Base-by-base conservation (phyloP, 176 grass and related monocot genomes). In the Coix lacrymajobi region DNA sequence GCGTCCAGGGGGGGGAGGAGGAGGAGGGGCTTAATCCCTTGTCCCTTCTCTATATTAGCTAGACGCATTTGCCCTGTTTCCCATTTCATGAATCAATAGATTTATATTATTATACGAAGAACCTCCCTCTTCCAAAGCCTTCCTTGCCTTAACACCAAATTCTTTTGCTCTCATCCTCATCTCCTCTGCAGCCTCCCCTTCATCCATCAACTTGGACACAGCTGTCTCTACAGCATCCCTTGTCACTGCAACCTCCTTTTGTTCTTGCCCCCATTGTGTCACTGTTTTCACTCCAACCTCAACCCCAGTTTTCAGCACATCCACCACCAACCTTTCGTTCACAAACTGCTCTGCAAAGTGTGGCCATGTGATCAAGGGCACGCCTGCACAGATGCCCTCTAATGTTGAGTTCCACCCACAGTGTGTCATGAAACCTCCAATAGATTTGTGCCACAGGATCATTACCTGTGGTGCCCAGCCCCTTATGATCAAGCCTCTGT, bases 381-480 rank as follows among this genome's bases (percentile, higher is more conserved):
- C 56, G 13, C 93, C 85, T 1, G 78, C 80, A 14, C 87, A 92
- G 36, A 92, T 86, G 28, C 84, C 83, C 62, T 94, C 90, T 78
- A 90, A 61, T 44, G 78, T 83, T n/a, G 87, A 95, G 73, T 92
- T 94, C 92, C 92, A 94, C 24, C 92, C 92, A 36, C 92, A 88
- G 74, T 92, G 92, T 7, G 87, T 90, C 44, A 95, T 44, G 48
- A 95, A 95, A 39, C 85, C 87, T 76, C 90, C 93, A 29, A 92
- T 44, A 11, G 90, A 73, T 56, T 62, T 88, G 80, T 95, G 90
- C 79, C 84, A 88, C 26, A 95, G 79, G 69, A 95, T 92, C 90
- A 90, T 83, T 67, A 88, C 20, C 75, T 92, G 90, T 54, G 90
- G 93, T 0, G 87, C 90, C 90, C 90, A 92, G 11, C 90, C 89